Conservation (phyloP, 2,329 filamentous ascomycete genomes). For the Apiospora kogelbergensis region DNA sequence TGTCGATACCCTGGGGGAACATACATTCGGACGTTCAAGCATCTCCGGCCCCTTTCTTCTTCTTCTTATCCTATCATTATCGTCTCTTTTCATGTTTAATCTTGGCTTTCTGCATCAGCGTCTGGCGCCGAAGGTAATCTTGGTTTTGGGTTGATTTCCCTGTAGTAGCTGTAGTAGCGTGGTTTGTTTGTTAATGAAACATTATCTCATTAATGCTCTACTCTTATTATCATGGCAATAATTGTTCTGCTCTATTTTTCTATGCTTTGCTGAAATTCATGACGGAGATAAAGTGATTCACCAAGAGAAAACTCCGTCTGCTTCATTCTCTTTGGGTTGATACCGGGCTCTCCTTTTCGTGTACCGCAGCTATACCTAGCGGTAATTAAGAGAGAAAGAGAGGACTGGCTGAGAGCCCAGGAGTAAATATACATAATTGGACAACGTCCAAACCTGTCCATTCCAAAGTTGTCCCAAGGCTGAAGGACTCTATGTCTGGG, state of each 20-base stretch:
- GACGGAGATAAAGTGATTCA: background rate
- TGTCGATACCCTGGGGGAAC: too few species aligned
- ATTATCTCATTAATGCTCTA: background rate
- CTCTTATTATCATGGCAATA: background rate
- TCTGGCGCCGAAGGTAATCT: conserved; percentile 6
- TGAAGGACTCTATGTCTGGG: too few species aligned
- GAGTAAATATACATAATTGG: too few species aligned
- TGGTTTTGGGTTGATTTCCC: background rate
- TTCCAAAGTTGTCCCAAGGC: background rate
- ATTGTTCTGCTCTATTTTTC: background rate
- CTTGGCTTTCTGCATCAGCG: conserved; percentile 11
- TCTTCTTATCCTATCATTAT: background rate
- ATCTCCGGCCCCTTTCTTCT: background rate
- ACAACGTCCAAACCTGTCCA: background rate
- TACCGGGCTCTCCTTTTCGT: background rate
- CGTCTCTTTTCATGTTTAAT: background rate
- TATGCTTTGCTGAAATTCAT: background rate
- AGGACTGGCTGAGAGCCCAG: background rate
- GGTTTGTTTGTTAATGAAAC: background rate
- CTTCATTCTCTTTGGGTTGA: background rate
- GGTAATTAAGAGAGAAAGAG: too few species aligned
- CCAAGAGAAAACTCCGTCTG: background rate
- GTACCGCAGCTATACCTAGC: background rate
- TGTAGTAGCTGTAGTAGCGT: background rate
- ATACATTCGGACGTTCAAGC: too few species aligned